phyloP scores from a whole-genome alignment of 805 yeast species.

The Brettanomyces sp. region DNA sequence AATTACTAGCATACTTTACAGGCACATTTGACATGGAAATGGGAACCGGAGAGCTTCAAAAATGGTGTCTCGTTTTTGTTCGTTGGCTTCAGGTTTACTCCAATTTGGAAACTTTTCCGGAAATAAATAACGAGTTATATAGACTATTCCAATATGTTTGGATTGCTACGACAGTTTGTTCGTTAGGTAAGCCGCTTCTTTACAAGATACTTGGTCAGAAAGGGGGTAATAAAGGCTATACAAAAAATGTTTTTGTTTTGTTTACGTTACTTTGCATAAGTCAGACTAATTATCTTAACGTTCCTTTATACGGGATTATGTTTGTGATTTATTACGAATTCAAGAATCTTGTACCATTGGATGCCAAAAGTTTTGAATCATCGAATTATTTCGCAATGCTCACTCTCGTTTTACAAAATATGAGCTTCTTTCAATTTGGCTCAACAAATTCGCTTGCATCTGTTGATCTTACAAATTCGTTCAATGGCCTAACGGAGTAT shows the following conservation, averaged over 20 bases:
- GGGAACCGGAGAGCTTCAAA: slow-evolving; percentile 9
- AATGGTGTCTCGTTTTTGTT: slow-evolving; percentile 15
- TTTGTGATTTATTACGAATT: slow-evolving; percentile 24
- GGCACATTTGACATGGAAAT: slow-evolving; percentile 18
- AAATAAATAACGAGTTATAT: slow-evolving; percentile 15
- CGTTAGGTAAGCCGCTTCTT: slow-evolving; percentile 12
- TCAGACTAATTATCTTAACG: slow-evolving; percentile 45
- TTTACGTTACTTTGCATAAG: slow-evolving; percentile 37
- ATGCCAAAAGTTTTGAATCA: slow-evolving; percentile 1
- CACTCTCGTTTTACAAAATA: slow-evolving; percentile 53
- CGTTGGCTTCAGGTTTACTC: slow-evolving; percentile 25
- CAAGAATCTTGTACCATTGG: slow-evolving; percentile 4
- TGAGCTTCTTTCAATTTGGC: slow-evolving; percentile 79
- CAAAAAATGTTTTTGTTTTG: slow-evolving; percentile 28
- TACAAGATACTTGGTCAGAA: neutral
- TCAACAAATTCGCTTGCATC: slow-evolving; percentile 90
- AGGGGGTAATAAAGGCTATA: slow-evolving; percentile 10
- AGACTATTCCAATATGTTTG: slow-evolving; percentile 16
- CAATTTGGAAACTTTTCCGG: slow-evolving; percentile 21
- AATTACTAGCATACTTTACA: slow-evolving; percentile 19
- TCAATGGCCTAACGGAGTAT: slow-evolving; percentile 75
- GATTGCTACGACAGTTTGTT: slow-evolving; percentile 7
- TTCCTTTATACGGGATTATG: slow-evolving; percentile 37
- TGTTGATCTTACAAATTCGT: slow-evolving; percentile 82
- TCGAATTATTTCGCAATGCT: slow-evolving; percentile 20